These are phyloP conservation scores for Periconia digitata DNA, from an alignment of 2,329 filamentous ascomycete species.

Conservation along the genomic window DNA sequence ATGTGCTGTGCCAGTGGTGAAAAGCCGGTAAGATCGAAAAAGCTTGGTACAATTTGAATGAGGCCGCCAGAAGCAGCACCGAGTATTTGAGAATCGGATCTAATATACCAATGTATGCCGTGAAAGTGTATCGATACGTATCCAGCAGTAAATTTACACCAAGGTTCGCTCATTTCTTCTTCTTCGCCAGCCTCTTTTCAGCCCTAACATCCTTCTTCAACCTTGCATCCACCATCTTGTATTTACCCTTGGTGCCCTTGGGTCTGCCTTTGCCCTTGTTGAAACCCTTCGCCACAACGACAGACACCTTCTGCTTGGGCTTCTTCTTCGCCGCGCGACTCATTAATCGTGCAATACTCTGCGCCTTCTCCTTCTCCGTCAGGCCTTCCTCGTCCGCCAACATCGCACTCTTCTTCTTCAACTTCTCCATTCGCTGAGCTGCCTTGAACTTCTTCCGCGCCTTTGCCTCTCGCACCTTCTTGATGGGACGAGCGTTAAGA, in stretches of 20 bases:
- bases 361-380: constrained; percentile 94
- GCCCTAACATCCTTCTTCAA: constrained; percentile 96
- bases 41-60: neutral
- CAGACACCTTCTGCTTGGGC: constrained; percentile 76
- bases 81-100: neutral
- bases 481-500: constrained; percentile 93
- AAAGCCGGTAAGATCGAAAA: neutral
- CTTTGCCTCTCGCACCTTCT: constrained; percentile 97
- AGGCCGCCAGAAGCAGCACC: neutral
- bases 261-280: constrained; percentile 87
- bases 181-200: constrained; percentile 78
- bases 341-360: constrained; percentile 79
- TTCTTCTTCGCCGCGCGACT: constrained; percentile 82
- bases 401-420: constrained; percentile 95
- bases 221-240: constrained; percentile 93
- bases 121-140: neutral
- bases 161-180: constrained; percentile 54
- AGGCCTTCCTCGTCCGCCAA: constrained; percentile 86
- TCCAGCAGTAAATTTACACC: neutral
- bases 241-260: constrained; percentile 89
- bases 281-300: constrained; percentile 82
- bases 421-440: constrained; percentile 85
- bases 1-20: neutral
- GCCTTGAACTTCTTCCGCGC: constrained; percentile 97
- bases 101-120: too few species aligned